Base-by-base conservation (phyloP, 2,329 filamentous ascomycete species). In the Gaeumannomyces sp. region DNA sequence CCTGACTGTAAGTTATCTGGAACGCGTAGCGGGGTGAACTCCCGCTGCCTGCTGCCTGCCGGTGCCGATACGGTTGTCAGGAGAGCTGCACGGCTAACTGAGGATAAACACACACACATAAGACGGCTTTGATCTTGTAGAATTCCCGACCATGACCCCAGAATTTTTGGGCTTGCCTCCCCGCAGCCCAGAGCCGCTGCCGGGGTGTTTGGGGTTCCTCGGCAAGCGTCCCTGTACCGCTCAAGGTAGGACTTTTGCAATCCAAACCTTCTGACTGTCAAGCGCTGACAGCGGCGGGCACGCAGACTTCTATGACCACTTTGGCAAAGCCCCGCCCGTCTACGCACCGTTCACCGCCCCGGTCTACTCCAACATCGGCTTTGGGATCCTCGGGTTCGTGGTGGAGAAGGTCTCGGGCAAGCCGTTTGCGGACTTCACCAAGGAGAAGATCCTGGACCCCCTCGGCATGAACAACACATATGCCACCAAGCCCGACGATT, bases 311-410 rank as follows among this genome's bases (percentile, higher is more conserved):
- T 69, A 71, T 29, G 64, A 71, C 14, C 71, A 72, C 29, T 72
- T 74, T n/a, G 69, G 68, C 29, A 68, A 69, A 61, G 71, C 71
- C 6, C 71, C 74, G 8, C 80, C 81, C 0, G 72, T 77, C 1
- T 81, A 79, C 62, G 69, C 72, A 0, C 76, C 81, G 0, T 80
- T 78, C 68, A 74, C 76, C 0, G 77, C 73, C 3, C 80, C 82
- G 0, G 73, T 76, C 3, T 85, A 85, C 70, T 80, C 81, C 33
- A 83, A 85, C 67, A 71, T 77, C 3, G 81, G 74, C 0, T 80
- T 81, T 28, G 71, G 76, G 1, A 65, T 83, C 2, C 75, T 84
- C 0, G 80, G 79, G 2, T 71, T 79, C 1, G 78, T 79, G 0
- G 72, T 85, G 0, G 78, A 83, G 66, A 75, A 75, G 5, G 74